Conservation (phyloP, 805 yeast species). For the Sungouiozyma ichnusensis region DNA sequence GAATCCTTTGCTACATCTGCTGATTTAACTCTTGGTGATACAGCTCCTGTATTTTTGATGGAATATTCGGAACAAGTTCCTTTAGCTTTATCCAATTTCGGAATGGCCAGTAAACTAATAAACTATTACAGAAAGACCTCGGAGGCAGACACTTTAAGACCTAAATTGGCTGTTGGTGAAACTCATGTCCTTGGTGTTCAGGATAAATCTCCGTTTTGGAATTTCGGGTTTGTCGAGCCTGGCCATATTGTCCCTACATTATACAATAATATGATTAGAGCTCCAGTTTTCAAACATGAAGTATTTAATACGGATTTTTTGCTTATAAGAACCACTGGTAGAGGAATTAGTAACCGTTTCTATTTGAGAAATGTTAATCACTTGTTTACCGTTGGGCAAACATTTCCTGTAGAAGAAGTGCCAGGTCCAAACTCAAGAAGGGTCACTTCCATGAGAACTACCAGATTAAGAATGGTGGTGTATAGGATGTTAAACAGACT, state of each 20-base stretch:
- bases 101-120: conserved; percentile 91
- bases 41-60: conserved; percentile 63
- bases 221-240: conserved; percentile 90
- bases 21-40: conserved; percentile 77
- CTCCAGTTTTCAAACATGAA: conserved; percentile 88
- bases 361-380: conserved; percentile 60
- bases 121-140: conserved; percentile 82
- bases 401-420: conserved; percentile 84
- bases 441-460: conserved; percentile 86
- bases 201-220: conserved; percentile 96
- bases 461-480: conserved; percentile 87
- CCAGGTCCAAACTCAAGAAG: conserved; percentile 98
- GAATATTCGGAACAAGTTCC: conserved; percentile 92
- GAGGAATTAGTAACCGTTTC: conserved; percentile 60
- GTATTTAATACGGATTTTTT: conserved; percentile 69
- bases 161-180: conserved; percentile 83
- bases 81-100: conserved; percentile 69
- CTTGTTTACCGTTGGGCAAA: conserved; percentile 82
- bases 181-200: conserved; percentile 94
- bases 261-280: conserved; percentile 83
- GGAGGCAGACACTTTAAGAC: conserved; percentile 76
- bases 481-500: conserved; percentile 73
- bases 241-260: conserved; percentile 91
- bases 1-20: conserved; percentile 62
- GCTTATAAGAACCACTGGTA: conserved; percentile 68